These are phyloP conservation scores for Phascolomyces articulosus DNA, from an alignment of 371 early-diverging fungal species.

Conservation along the genomic window DNA sequence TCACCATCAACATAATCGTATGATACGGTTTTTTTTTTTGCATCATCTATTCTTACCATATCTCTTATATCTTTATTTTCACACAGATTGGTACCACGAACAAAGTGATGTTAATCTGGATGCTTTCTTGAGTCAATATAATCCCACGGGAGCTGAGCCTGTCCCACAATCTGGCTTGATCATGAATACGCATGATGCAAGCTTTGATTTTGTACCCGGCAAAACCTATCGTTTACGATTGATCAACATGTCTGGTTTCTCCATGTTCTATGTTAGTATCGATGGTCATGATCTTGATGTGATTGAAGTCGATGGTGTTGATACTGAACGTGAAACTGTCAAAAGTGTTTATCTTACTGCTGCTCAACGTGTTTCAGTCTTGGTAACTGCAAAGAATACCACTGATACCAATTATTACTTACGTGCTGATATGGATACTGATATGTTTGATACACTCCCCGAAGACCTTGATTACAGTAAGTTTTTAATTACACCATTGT, in stretches of 20 bases:
- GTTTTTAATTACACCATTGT: neutral
- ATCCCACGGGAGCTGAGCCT: constrained; percentile 72
- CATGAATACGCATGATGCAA: constrained; percentile 47
- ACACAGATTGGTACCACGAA: constrained; percentile 70
- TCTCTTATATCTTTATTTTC: neutral
- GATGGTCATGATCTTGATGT: constrained; percentile 78
- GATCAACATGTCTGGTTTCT: constrained; percentile 76
- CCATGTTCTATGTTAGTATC: constrained; percentile 78
- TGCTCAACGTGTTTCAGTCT: constrained; percentile 74
- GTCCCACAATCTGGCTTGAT: constrained; percentile 66
- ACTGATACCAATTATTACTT: constrained; percentile 69
- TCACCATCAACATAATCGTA: neutral
- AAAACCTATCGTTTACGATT: constrained; percentile 85
- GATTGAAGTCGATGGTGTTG: constrained; percentile 84
- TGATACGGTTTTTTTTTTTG: neutral
- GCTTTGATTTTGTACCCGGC: constrained; percentile 65
- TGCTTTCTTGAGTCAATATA: constrained; percentile 55
- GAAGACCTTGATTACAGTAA: constrained; percentile 51
- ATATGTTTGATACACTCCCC: constrained; percentile 76
- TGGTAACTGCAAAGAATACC: constrained; percentile 71
- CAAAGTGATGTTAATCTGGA: constrained; percentile 46
- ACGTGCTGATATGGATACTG: constrained; percentile 76
- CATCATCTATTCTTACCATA: too few relatives aligned
- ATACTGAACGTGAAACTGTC: constrained; percentile 57
- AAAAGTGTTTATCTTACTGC: constrained; percentile 62